Percentiles rank a stretch among this genome's conserved stretches.
phyloP scores from a whole-genome alignment of 2,329 filamentous ascomycete genomes.

The Periglandula ipomoeae region DNA sequence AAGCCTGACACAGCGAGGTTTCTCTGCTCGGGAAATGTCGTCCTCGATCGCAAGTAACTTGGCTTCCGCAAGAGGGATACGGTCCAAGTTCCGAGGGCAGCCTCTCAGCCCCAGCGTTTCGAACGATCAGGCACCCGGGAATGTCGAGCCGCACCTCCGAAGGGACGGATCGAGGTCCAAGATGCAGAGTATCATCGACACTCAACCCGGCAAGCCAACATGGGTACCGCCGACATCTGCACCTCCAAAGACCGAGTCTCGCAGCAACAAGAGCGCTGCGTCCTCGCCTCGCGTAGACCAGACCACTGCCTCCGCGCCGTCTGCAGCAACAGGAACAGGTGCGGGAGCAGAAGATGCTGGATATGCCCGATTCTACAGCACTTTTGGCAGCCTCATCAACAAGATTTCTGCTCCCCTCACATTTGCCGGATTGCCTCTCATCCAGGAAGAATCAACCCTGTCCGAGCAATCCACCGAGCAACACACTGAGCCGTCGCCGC shows the following conservation, averaged over 20 bases:
- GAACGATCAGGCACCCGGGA: constrained; percentile 63
- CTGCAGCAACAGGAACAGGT: constrained; percentile 9
- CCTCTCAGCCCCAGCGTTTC: constrained; percentile 65
- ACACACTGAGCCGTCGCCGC: constrained; percentile 25
- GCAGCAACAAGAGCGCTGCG: constrained; percentile 13
- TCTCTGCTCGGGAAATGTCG: constrained; percentile 57
- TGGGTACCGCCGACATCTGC: constrained; percentile 36
- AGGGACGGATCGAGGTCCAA: constrained; percentile 40
- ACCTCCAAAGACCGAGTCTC: constrained; percentile 15
- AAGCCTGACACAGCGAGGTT: constrained; percentile 32
- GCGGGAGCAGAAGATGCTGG: constrained; percentile 54
- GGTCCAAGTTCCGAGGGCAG: constrained; percentile 52
- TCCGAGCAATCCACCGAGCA: constrained; percentile 16
- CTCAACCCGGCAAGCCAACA: constrained; percentile 41
- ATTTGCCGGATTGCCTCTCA: constrained; percentile 82
- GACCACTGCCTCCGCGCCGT: constrained; percentile 1
- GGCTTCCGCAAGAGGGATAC: constrained; percentile 76
- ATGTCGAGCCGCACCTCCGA: constrained; percentile 49
- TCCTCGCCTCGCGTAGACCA: constrained; percentile 19
- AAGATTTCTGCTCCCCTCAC: constrained; percentile 83
- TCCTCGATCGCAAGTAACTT: constrained; percentile 85
- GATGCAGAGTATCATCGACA: constrained; percentile 48
- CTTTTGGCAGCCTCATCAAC: constrained; percentile 82
- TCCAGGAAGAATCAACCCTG: constrained; percentile 36
- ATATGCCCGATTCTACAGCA: constrained; percentile 85